Base-by-base conservation (phyloP, 2,329 filamentous ascomycete species). In the Xylaria digitata region DNA sequence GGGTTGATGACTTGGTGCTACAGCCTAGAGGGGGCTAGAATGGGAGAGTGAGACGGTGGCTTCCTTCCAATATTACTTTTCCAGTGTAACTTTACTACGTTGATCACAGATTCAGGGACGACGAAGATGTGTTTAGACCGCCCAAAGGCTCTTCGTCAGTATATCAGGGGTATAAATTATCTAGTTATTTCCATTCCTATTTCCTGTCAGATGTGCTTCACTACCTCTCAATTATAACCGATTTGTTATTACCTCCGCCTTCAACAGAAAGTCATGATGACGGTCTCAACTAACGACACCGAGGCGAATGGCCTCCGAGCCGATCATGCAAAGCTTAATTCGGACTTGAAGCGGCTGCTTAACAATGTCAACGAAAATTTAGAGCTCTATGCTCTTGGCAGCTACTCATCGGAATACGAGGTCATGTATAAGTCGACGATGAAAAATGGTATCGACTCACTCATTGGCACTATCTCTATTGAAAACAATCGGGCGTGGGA, bases 391-490 rank as follows among this genome's bases (percentile, higher is more conserved):
- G 57, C 56, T 21, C 37, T 62, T 7, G 64, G 64, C 2, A 67
- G 42, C 19, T 69, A 69, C 43, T 69, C 67, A 3, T 17, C 17
- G 11, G 61, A 42, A 34, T 69, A 59, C 23, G 61, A 61, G 30
- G 21, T 46, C 7, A 64, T 67, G 61, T 69, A 69, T 43, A 59
- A 62, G 21, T 40, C 61, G 19, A 67, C 57, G 6, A 58, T 69
- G 64, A 59, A 19, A 52, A 42, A 19, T 23, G 67, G 67, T 15
- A 32, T 69, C 7, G 15, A 67, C 17, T 50, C 61, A 4, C 40
- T 69, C 2, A 37, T 45, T 13, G 67, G 67, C 19, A 56, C 56
- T 23, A 21, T 59, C 13, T 59, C 64, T 15, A 64, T 61, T 42
- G 19, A 21, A 2, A 57, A 64, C 15, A 66, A 34, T 23, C 23